Conservation (phyloP, 2,329 filamentous ascomycete genomes). For the Lachnellula suecica region DNA sequence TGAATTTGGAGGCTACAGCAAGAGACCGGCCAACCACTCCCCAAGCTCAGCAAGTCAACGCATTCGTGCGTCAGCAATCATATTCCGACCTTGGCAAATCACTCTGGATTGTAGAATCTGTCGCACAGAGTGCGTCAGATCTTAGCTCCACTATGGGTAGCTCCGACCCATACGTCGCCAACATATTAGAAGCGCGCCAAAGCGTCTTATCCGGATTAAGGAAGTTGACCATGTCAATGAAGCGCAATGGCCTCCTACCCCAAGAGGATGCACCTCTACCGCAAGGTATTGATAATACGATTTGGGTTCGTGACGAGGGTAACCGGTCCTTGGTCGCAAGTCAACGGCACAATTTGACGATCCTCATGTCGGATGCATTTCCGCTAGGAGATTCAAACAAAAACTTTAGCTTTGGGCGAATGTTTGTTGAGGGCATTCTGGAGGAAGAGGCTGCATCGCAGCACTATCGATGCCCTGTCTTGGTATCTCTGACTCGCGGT, state of each 20-base stretch:
- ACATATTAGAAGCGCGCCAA: conserved; percentile 50
- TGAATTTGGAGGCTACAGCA: conserved; percentile 70
- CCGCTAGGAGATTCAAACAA: conserved; percentile 74
- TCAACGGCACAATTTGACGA: conserved; percentile 29
- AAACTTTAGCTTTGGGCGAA: conserved; percentile 76
- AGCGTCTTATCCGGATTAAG: conserved; percentile 64
- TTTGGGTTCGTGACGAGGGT: conserved; percentile 71
- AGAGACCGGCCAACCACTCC: conserved; percentile 59
- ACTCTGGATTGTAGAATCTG: conserved; percentile 71
- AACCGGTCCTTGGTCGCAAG: conserved; percentile 26
- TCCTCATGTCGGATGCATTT: conserved; percentile 61
- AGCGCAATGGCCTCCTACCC: conserved; percentile 76
- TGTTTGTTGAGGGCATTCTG: conserved; percentile 72
- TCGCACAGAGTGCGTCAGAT: conserved; percentile 32
- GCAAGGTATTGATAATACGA: conserved; percentile 74
- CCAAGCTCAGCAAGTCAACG: conserved; percentile 52
- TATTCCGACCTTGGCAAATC: conserved; percentile 84
- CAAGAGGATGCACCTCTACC: conserved; percentile 64
- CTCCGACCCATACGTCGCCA: conserved; percentile 32
- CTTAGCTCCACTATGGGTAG: conserved; percentile 19
- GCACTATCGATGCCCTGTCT: conserved; percentile 67
- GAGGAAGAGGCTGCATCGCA: conserved; percentile 72
- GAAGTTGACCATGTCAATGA: conserved; percentile 79
- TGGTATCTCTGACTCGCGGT: conserved; percentile 73
- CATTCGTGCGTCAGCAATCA: conserved; percentile 67